Percentiles rank a stretch among this genome's conserved stretches.
Conservation (phyloP, 73 alveolate genomes). For the Paramecium tetraurelia region DNA sequence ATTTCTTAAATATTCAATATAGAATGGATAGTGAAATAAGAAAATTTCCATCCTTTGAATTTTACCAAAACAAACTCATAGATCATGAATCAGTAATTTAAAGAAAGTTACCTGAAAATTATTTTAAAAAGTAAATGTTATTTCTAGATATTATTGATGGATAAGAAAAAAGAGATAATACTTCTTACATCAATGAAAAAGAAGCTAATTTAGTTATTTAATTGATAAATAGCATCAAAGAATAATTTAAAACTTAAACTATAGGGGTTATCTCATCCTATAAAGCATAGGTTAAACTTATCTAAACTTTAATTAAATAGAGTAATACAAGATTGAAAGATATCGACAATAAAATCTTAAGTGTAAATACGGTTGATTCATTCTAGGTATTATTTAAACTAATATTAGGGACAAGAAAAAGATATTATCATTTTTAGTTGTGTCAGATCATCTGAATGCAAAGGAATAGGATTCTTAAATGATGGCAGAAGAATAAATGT, state of each 20-base stretch:
- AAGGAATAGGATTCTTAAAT: slow-evolving; percentile 67
- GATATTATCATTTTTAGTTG: slow-evolving; percentile 74
- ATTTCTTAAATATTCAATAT: slow-evolving; percentile 70
- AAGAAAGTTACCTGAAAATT: slow-evolving; percentile 60
- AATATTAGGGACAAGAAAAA: slow-evolving; percentile 77
- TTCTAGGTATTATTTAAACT: slow-evolving; percentile 22
- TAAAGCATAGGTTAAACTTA: slow-evolving; percentile 67
- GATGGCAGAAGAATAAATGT: slow-evolving; percentile 80
- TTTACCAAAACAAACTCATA: slow-evolving; percentile 65
- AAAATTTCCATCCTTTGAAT: slow-evolving; percentile 72
- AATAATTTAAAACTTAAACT: slow-evolving; percentile 57
- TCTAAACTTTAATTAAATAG: not conserved
- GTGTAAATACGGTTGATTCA: slow-evolving; percentile 77
- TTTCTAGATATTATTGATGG: slow-evolving; percentile 58
- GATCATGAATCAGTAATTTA: slow-evolving; percentile 56
- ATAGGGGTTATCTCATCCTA: slow-evolving; percentile 79
- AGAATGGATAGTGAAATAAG: slow-evolving; percentile 83
- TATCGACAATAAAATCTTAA: slow-evolving; percentile 29
- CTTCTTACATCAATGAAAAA: slow-evolving; percentile 63
- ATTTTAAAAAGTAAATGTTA: slow-evolving; percentile 54
- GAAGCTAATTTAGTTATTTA: slow-evolving; percentile 63
- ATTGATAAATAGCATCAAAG: slow-evolving; percentile 39
- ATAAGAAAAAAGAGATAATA: slow-evolving; percentile 55
- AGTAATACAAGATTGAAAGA: not conserved
- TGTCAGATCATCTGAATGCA: slow-evolving; percentile 69